Conservation (phyloP, 2,329 filamentous ascomycete genomes). For the Helotiales sp. region DNA sequence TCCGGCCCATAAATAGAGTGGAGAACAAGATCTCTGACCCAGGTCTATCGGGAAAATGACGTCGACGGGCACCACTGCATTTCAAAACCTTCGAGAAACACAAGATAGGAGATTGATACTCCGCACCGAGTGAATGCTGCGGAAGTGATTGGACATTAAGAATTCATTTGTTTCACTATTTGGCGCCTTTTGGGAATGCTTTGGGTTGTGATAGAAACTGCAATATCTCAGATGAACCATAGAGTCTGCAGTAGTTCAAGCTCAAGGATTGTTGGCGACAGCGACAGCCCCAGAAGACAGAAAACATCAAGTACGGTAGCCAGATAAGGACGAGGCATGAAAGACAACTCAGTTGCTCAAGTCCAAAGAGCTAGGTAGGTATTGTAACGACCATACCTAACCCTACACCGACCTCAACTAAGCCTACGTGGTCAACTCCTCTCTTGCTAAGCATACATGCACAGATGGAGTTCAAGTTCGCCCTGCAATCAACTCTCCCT, state of each 20-base stretch:
- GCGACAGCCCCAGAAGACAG: no score
- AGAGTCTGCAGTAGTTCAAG: no score
- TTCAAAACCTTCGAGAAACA: not conserved
- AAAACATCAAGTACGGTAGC: no score
- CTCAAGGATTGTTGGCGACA: no score
- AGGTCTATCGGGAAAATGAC: constrained; percentile 12
- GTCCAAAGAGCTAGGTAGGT: no score
- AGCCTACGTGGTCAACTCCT: not conserved
- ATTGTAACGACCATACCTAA: not conserved
- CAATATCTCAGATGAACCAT: no score
- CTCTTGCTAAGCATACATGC: not conserved
- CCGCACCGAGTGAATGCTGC: not conserved
- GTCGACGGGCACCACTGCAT: constrained; percentile 5
- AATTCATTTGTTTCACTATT: not conserved
- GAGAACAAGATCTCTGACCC: constrained; percentile 3
- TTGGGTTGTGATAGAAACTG: no score
- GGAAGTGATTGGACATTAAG: not conserved
- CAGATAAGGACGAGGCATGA: no score
- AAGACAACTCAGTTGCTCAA: no score
- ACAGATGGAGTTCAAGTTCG: not conserved
- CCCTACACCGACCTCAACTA: not conserved
- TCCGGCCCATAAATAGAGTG: constrained; percentile 14
- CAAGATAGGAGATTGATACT: not conserved
- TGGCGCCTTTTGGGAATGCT: not conserved
- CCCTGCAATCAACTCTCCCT: not conserved